Base-by-base conservation (phyloP, 768 basidiomycete species). In the Lyophyllum decastes region DNA sequence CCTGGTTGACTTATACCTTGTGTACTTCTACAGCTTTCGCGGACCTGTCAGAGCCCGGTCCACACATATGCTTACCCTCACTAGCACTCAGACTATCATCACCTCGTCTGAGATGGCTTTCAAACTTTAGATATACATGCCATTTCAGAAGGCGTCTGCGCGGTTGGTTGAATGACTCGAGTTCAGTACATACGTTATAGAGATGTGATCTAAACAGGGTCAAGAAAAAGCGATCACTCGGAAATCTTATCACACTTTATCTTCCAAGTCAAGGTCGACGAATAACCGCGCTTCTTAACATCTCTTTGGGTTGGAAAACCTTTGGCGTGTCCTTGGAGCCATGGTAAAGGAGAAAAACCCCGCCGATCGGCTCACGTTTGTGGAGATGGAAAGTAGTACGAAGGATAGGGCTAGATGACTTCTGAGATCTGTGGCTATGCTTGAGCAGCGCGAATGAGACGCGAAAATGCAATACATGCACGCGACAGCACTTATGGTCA, bases 271-370 rank as follows among this genome's bases (percentile, higher is more conserved):
- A 24, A 51, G 22, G 38, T 40, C 19, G 38, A 38, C 49, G 7
- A 35, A 19, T 24, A n/a, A 22, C 24, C 46, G 22, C 46, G 27
- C 27, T 48, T 48, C 46, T 26, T 4, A 7, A 16, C 4, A 24
- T 26, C 46, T 48, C 19, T 38, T 35, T 25, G 35, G 11, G 34
- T 24, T 1, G 33, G n/a, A 40, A 25, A 2, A 2, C 4, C 2
- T 25, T 22, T 21, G 35, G 19, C 35, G 35, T 19, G 50, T 34
- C 17, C 6, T 25, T 24, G 38, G 25, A 52, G 8, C 50, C 50
- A 52, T 41, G 50, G 50, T 52, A 52, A 38, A 41, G 35, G 22
- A 43, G 30, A 40, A 22, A 52, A 52, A 52, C 2, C 50, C 50
- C 12, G 26, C 11, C 25, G 35, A 52, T 52, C 22, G 50, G 50